Evolutionary conservation across 345 rosid species (phyloP), one percentile per base, ranked within the genome.

Genomic region (Hibiscus tridactylites): DNA sequence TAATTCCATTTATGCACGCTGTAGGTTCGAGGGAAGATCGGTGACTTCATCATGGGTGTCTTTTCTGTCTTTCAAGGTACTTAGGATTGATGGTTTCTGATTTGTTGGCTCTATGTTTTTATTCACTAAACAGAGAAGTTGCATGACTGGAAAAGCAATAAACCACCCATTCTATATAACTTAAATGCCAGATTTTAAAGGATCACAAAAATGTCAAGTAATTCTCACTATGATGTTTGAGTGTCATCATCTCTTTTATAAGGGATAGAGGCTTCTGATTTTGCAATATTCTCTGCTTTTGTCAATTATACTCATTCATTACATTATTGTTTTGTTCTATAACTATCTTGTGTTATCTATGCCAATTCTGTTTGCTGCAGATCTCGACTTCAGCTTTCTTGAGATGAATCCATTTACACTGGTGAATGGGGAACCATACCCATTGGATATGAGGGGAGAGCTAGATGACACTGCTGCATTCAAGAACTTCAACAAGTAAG

Each of bases 391-490:
- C 59, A 71, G 67, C 74, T 60, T 71, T 29, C 67, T 71, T 0
- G 74, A 71, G 58, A 71, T 94, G 95, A 95, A 95, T 79, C 99
- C 99, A 65, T 96, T 96, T 78, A 85, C 97, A 9, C 76, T 96
- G 65, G 89, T 92, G 35, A 81, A 87, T 75, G 91, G 98, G 46
- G 91, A 96, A 77, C 98, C 97, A 11, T 96, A 82, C 77, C 99
- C 98, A 57, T 75, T 96, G 73, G 99, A 96, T 80, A 92, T 96
- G 97, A 92, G 99, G 75, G 99, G 98, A 74, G 98, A 96, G 76
- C 68, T 96, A 73, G 98, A 96, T 60, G 97, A 96, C 71, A 96
- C 97, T 56, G 98, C 99, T 67, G 88, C 98, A 74, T 96, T 96
- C 79, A 96, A 96, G 83, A 96, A 91, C 77, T 96, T 96, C 76